A percentile compares a stretch with the other conserved stretches of the same genome.
These are phyloP conservation scores for Coemansia erecta DNA, from an alignment of 192 early-diverging fungal species.

Conservation along the genomic window DNA sequence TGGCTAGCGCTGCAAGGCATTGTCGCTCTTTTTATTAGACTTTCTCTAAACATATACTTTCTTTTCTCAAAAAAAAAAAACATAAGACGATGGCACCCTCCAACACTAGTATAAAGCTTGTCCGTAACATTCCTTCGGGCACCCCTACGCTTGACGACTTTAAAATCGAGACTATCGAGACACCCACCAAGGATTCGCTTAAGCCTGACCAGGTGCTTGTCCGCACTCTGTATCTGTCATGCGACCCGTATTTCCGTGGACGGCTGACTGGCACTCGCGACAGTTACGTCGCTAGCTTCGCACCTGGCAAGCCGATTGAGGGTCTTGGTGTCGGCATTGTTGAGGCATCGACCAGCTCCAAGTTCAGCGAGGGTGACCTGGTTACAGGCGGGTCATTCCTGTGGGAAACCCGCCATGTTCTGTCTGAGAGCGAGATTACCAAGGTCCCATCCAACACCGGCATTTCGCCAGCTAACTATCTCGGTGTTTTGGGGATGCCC, in stretches of 20 bases:
- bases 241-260: constrained; percentile 15
- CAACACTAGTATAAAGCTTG: constrained; percentile 19
- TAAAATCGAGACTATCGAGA: constrained; percentile 13
- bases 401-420: constrained; percentile 57
- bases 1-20: too few species aligned
- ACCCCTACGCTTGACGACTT: constrained; percentile 30
- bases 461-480: constrained; percentile 57
- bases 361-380: constrained; percentile 62
- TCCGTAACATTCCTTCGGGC: constrained; percentile 15
- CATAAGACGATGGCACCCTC: constrained; percentile 12
- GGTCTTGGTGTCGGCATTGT: constrained; percentile 67
- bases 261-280: constrained; percentile 10
- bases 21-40: background rate
- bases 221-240: constrained; percentile 14
- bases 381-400: constrained; percentile 57
- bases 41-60: constrained; percentile 1
- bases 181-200: constrained; percentile 6
- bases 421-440: constrained; percentile 1
- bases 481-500: constrained; percentile 80
- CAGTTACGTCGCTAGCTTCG: constrained; percentile 16
- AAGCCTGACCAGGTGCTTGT: constrained; percentile 10
- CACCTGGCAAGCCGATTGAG: constrained; percentile 52
- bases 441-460: constrained; percentile 18
- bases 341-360: constrained; percentile 58
- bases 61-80: background rate